phyloP scores from a whole-genome alignment of 2,329 filamentous ascomycete genomes.

The Paecilomyces formosus region DNA sequence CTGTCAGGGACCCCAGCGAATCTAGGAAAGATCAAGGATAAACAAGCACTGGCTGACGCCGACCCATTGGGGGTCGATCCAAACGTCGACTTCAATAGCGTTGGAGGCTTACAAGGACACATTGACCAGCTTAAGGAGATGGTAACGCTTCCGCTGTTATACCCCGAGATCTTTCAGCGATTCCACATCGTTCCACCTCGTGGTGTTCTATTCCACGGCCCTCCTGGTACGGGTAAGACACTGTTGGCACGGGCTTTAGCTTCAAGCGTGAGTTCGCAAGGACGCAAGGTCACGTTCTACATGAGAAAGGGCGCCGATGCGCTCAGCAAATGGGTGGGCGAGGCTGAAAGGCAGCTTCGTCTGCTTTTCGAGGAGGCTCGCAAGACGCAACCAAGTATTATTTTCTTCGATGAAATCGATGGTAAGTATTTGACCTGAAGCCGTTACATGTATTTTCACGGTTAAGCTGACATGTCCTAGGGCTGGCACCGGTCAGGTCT shows the following conservation, averaged over 20 bases:
- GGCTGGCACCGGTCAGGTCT: conserved; percentile 82
- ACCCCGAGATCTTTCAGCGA: conserved; percentile 85
- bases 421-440: conserved; percentile 41
- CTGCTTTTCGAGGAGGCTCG: conserved; percentile 92
- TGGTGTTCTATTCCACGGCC: conserved; percentile 93
- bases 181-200: conserved; percentile 92
- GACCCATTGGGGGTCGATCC: conserved; percentile 91
- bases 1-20: conserved; percentile 64
- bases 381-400: conserved; percentile 95
- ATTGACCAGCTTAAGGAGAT: conserved; percentile 98
- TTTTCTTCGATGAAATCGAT: conserved; percentile 99
- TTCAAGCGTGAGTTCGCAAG: conserved; percentile 80
- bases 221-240: conserved; percentile 95
- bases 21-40: conserved; percentile 88
- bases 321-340: conserved; percentile 97
- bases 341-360: conserved; percentile 90
- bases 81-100: conserved; percentile 87
- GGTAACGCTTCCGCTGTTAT: conserved; percentile 88
- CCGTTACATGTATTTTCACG: not conserved
- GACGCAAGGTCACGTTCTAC: conserved; percentile 95
- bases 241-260: conserved; percentile 89
- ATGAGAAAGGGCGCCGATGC: conserved; percentile 99
- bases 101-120: conserved; percentile 85
- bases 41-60: conserved; percentile 83
- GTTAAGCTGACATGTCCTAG: conserved; percentile 17